Percentiles rank a stretch among this genome's conserved stretches.
These are phyloP conservation scores for Clohesyomyces aquaticus DNA, from an alignment of 495 filamentous ascomycete species.

Conservation along the genomic window DNA sequence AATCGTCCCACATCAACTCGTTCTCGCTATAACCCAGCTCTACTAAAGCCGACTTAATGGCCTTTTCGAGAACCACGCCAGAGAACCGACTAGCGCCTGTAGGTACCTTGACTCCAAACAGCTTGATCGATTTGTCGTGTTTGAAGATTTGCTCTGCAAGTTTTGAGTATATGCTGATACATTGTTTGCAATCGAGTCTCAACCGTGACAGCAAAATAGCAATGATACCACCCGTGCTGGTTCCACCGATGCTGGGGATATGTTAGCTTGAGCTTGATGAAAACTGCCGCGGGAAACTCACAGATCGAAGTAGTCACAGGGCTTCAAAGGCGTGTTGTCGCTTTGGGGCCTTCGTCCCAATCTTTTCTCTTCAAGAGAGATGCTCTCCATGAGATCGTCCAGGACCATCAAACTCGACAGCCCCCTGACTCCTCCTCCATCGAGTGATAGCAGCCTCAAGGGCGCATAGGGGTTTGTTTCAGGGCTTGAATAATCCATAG, in stretches of 20 bases:
- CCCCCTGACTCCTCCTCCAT: slow-evolving; percentile 41
- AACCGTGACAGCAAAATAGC: slow-evolving; percentile 41
- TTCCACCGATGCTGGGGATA: slow-evolving; percentile 31
- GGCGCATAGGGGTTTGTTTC: slow-evolving; percentile 39
- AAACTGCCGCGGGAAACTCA: slow-evolving; percentile 4
- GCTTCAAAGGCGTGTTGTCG: slow-evolving; percentile 30
- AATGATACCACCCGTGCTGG: slow-evolving; percentile 43
- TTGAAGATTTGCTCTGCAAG: slow-evolving; percentile 44
- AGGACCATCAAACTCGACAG: slow-evolving; percentile 42
- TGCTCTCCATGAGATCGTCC: slow-evolving; percentile 40
- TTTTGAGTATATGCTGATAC: slow-evolving; percentile 39
- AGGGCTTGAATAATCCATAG: slow-evolving; percentile 29
- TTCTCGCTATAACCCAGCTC: slow-evolving; percentile 42
- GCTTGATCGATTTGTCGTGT: slow-evolving; percentile 43
- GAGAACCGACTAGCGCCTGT: slow-evolving; percentile 41
- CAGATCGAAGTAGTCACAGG: slow-evolving; percentile 42
- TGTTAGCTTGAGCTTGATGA: neutral
- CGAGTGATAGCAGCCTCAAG: slow-evolving; percentile 38
- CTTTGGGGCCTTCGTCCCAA: slow-evolving; percentile 20
- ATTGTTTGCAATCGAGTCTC: slow-evolving; percentile 38
- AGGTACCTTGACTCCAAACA: slow-evolving; percentile 43
- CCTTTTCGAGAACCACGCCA: slow-evolving; percentile 38
- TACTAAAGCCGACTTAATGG: slow-evolving; percentile 41
- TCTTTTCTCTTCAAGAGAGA: slow-evolving; percentile 38
- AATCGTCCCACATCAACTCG: slow-evolving; percentile 45